Conservation (phyloP, 805 yeast genomes). For the Candida schatavii region DNA sequence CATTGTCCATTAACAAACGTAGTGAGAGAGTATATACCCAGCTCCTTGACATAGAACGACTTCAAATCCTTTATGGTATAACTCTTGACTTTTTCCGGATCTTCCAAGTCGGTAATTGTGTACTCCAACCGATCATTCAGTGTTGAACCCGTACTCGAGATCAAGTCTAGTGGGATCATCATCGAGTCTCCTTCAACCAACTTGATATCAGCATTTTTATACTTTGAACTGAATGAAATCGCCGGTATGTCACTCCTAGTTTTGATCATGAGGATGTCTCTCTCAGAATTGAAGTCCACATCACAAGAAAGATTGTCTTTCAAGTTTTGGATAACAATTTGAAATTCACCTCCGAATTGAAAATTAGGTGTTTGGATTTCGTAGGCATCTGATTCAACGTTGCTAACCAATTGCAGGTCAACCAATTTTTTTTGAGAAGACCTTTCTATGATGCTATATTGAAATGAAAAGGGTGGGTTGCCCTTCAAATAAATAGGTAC, state of each 20-base stretch:
- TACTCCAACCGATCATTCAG: slow-evolving; percentile 32
- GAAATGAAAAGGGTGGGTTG: slow-evolving; percentile 70
- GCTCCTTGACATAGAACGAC: slow-evolving; percentile 29
- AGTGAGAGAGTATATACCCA: slow-evolving; percentile 41
- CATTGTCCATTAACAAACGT: slow-evolving; percentile 45
- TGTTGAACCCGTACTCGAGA: slow-evolving; percentile 30
- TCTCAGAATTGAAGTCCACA: slow-evolving; percentile 59
- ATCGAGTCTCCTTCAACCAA: slow-evolving; percentile 63
- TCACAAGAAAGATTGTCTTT: slow-evolving; percentile 77
- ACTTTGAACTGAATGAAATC: slow-evolving; percentile 25
- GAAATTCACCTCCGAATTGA: slow-evolving; percentile 69
- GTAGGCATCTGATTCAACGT: slow-evolving; percentile 36
- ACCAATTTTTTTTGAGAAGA: slow-evolving; percentile 17
- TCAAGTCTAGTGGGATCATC: slow-evolving; percentile 51
- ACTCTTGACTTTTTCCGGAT: slow-evolving; percentile 14
- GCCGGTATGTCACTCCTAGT: slow-evolving; percentile 71
- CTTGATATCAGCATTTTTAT: slow-evolving; percentile 21
- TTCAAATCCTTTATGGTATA: slow-evolving; percentile 7
- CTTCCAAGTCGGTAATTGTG: slow-evolving; percentile 10
- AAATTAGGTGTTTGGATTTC: slow-evolving; percentile 55
- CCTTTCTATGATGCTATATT: slow-evolving; percentile 62
- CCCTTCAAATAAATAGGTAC: slow-evolving; percentile 70
- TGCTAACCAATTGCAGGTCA: slow-evolving; percentile 20
- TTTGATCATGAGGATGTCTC: slow-evolving; percentile 50
- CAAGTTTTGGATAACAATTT: slow-evolving; percentile 59